Conservation (phyloP, 2,329 filamentous ascomycete species). For the Sphaerostilbella broomeana region DNA sequence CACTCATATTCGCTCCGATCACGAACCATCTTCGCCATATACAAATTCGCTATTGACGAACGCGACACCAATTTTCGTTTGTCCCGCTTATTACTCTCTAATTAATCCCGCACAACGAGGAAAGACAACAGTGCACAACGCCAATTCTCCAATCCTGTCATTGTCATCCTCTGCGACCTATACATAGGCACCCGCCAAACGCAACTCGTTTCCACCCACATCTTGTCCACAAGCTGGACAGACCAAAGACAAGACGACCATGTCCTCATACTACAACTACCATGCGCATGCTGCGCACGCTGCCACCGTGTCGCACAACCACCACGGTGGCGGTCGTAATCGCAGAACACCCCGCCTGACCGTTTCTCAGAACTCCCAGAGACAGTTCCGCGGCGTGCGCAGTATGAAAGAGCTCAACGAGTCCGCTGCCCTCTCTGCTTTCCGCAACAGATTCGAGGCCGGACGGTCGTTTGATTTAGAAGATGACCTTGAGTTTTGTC, state of each 20-base stretch:
- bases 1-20: not conserved
- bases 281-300: conserved; percentile 53
- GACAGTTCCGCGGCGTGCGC: conserved; percentile 78
- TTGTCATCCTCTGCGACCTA: not conserved
- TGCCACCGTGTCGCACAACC: conserved; percentile 61
- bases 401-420: conserved; percentile 83
- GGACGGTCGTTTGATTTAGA: conserved; percentile 92
- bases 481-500: conserved; percentile 94
- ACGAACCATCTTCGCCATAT: not conserved
- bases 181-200: conserved; percentile 3
- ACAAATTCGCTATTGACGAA: not conserved
- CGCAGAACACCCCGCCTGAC: conserved; percentile 76
- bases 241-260: conserved; percentile 29
- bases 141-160: conserved; percentile 2
- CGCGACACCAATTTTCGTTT: conserved; percentile 1
- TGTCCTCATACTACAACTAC: conserved; percentile 61
- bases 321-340: conserved; percentile 65
- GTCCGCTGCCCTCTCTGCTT: conserved; percentile 65
- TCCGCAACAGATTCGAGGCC: conserved; percentile 83
- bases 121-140: not conserved
- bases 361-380: conserved; percentile 73
- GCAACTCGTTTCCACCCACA: conserved; percentile 2
- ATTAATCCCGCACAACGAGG: conserved; percentile 23
- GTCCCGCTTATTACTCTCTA: conserved; percentile 16
- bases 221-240: conserved; percentile 8